Evolutionary conservation across 106 monocot genomes (phyloP), one percentile per base, ranked within the genome.

Genomic region (Dioscorea dumetorum): DNA sequence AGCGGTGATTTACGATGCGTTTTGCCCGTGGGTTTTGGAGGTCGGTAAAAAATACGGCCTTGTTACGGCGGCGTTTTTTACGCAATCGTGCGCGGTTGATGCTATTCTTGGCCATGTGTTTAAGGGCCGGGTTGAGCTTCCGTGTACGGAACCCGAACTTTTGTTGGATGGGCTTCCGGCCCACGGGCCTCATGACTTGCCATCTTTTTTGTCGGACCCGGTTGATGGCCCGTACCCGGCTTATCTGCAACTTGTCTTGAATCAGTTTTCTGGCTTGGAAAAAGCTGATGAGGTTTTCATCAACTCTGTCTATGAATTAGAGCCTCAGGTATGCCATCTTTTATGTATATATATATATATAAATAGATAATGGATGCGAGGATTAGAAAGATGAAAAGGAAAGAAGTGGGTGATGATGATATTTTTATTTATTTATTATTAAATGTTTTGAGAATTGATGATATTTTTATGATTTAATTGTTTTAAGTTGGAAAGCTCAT

Each of bases 271-370:
- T 21, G 53, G 67, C 50, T n/a, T 84, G 68, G 79, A 59, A 19
- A 41, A 70, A 18, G 68, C 68, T 0, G 87, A 84, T 28, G 50
- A 57, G 50, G 68, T 91, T 20, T 53, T 91, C 58, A 33, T 91
- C 70, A 91, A 91, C 52, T 79, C 81, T 0, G 87, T 91, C 64
- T 60, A 62, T 24, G 81, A 80, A 23, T 57, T 85, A 15, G 85
- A 85, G 22, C 33, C 24, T 16, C 13, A 71, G 74, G 81, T 85
- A 22, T 12, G 19, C 8, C 2, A 22, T 4, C 14, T 58, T 22
- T 20, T n/a, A n/a, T n/a, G n/a, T n/a, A n/a, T n/a, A 28, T 28
- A 28, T 28, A 1, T 3, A 28, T 28, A 28, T 28, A 28, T 1
- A 28, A 28, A 28, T n/a, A n/a, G n/a, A n/a, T n/a, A n/a, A n/a